Evolutionary conservation across 768 basidiomycete species (phyloP).

Genomic region (Boletus eberwhitei): DNA sequence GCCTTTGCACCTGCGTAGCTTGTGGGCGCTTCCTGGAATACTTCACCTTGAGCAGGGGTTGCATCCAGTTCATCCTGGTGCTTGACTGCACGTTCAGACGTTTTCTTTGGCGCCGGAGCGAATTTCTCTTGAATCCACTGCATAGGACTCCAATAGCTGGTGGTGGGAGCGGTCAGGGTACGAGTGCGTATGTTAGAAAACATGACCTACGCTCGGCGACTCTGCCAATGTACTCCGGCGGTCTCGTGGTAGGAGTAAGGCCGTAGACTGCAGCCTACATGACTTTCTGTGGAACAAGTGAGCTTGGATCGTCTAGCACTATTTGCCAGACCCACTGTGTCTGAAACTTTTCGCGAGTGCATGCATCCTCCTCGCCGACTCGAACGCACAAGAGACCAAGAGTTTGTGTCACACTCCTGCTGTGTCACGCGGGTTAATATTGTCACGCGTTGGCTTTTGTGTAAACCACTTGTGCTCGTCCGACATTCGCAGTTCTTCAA

Average conservation of each 20-base stretch:
- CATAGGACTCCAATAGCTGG: constrained; percentile 55
- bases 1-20: constrained; percentile 16
- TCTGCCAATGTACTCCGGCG: constrained; percentile 32
- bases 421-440: constrained; percentile 12
- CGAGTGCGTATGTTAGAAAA: background rate
- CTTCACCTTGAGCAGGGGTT: constrained; percentile 27
- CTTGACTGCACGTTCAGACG: constrained; percentile 42
- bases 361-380: constrained; percentile 22
- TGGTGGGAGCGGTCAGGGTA: constrained; percentile 11
- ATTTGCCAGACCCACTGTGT: constrained; percentile 20
- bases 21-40: constrained; percentile 43
- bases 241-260: constrained; percentile 2
- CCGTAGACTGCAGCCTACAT: constrained; percentile 10
- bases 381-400: constrained; percentile 7
- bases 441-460: constrained; percentile 12
- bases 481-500: background rate
- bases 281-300: constrained; percentile 11
- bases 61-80: constrained; percentile 31
- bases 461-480: background rate
- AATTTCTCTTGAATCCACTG: constrained; percentile 64
- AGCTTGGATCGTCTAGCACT: background rate
- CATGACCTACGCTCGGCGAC: constrained; percentile 44
- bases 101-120: constrained; percentile 43
- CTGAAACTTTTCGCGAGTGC: constrained; percentile 23
- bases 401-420: constrained; percentile 13